phyloP scores from a whole-genome alignment of 495 filamentous ascomycete species.

The Annulohypoxylon maeteangense region DNA sequence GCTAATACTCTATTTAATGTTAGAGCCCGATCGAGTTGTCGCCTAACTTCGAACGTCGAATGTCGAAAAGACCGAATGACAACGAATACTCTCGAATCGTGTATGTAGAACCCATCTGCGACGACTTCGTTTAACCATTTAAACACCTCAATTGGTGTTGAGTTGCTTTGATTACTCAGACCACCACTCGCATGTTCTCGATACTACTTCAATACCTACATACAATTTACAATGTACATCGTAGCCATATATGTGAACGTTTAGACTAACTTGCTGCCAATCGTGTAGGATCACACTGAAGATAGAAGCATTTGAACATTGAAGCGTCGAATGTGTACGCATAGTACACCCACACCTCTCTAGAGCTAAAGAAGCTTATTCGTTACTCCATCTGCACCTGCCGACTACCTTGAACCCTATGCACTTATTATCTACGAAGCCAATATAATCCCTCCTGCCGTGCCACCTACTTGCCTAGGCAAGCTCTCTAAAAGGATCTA shows the following conservation, averaged over 20 bases:
- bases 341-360: background rate
- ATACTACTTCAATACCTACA: background rate
- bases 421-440: slow-evolving; percentile 14
- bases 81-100: slow-evolving; percentile 8
- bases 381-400: slow-evolving; percentile 6
- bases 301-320: background rate
- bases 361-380: slow-evolving; percentile 13
- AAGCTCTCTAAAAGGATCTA: background rate
- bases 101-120: slow-evolving; percentile 12
- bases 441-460: slow-evolving; percentile 1
- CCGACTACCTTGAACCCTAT: slow-evolving; percentile 27
- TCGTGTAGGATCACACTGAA: slow-evolving; percentile 9
- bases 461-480: slow-evolving; percentile 1
- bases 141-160: slow-evolving; percentile 1
- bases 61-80: slow-evolving; percentile 2
- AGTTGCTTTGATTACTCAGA: background rate
- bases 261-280: slow-evolving; percentile 13
- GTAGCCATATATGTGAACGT: slow-evolving; percentile 9
- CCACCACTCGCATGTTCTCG: background rate
- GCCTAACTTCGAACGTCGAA: slow-evolving; percentile 18
- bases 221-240: background rate
- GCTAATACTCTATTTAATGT: background rate
- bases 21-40: slow-evolving; percentile 32
- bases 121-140: background rate
- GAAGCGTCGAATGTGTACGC: background rate